Percentiles rank a stretch among this genome's conserved stretches.
phyloP scores from a whole-genome alignment of 2,329 filamentous ascomycete species.

The Pseudocercospora musae region DNA sequence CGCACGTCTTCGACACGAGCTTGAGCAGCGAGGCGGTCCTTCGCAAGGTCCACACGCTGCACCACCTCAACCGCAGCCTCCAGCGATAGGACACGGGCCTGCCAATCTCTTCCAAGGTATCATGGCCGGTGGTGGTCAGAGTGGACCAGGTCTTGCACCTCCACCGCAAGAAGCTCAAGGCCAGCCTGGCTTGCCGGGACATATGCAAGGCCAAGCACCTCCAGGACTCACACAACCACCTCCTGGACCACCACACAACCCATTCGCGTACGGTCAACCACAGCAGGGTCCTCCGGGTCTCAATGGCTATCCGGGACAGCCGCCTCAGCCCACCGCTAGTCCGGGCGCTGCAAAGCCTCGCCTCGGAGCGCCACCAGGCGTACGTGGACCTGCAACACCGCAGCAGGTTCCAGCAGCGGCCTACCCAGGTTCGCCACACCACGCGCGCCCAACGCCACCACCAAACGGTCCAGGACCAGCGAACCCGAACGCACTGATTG shows the following conservation, averaged over 20 bases:
- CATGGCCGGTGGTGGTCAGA: conserved; percentile 86
- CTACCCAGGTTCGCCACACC: conserved; percentile 85
- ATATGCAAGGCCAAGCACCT: conserved; percentile 73
- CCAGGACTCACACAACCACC: conserved; percentile 59
- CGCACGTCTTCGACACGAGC: conserved; percentile 76
- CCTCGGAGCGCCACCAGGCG: conserved; percentile 24
- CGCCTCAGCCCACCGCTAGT: conserved; percentile 79
- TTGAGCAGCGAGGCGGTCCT: conserved; percentile 68
- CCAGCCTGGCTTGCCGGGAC: conserved; percentile 54
- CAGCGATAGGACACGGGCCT: conserved; percentile 77
- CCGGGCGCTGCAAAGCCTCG: conserved; percentile 74
- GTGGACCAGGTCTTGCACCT: conserved; percentile 74
- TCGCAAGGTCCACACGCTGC: conserved; percentile 66
- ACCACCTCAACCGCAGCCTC: conserved; percentile 79
- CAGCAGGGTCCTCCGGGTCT: conserved; percentile 58
- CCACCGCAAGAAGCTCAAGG: conserved; percentile 56
- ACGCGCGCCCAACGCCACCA: conserved; percentile 75
- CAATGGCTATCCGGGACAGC: conserved; percentile 78
- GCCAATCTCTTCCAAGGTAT: conserved; percentile 93
- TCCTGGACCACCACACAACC: conserved; percentile 61
- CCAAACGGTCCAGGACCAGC: conserved; percentile 29
- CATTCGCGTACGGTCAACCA: conserved; percentile 62
- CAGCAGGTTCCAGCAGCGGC: conserved; percentile 86
- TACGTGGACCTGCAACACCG: conserved; percentile 71
- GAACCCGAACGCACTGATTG: conserved; percentile 30